phyloP scores from a whole-genome alignment of 2,329 filamentous ascomycete genomes.

The Myriosclerotinia duriaeana region DNA sequence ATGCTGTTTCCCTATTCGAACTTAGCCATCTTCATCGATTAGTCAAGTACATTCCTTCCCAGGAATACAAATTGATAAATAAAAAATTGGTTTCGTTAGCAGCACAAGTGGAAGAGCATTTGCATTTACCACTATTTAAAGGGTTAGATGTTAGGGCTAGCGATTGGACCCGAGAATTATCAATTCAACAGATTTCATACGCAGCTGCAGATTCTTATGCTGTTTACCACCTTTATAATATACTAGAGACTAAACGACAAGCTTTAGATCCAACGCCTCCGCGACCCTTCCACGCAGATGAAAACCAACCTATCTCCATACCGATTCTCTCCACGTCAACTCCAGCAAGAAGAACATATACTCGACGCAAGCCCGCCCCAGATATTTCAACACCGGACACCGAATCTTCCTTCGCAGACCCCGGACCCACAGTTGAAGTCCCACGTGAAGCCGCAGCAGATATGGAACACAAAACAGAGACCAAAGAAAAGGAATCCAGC shows the following conservation, averaged over 20 bases:
- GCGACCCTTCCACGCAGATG: constrained; percentile 66
- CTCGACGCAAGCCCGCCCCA: constrained; percentile 15
- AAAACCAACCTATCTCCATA: constrained; percentile 57
- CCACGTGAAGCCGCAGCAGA: not conserved
- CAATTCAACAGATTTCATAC: constrained; percentile 66
- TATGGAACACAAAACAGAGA: not conserved
- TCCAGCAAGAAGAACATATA: constrained; percentile 4
- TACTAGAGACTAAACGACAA: constrained; percentile 67
- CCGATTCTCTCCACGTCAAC: not conserved
- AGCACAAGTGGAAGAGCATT: constrained; percentile 65
- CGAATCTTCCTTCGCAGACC: constrained; percentile 21
- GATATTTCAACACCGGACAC: constrained; percentile 37
- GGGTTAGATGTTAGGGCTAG: constrained; percentile 68
- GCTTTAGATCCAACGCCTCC: constrained; percentile 69
- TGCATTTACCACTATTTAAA: constrained; percentile 76
- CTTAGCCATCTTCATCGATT: constrained; percentile 79
- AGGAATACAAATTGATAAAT: constrained; percentile 59
- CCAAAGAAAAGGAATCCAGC: not conserved
- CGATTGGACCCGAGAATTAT: constrained; percentile 69
- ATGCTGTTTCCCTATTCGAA: constrained; percentile 70
- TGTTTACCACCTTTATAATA: constrained; percentile 68
- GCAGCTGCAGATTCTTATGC: constrained; percentile 84
- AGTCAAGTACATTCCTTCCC: constrained; percentile 61
- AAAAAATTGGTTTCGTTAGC: constrained; percentile 66
- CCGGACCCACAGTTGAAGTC: not conserved